These are phyloP conservation scores for Boletus rubroflammeus DNA, from an alignment of 768 basidiomycete species.

Conservation along the genomic window DNA sequence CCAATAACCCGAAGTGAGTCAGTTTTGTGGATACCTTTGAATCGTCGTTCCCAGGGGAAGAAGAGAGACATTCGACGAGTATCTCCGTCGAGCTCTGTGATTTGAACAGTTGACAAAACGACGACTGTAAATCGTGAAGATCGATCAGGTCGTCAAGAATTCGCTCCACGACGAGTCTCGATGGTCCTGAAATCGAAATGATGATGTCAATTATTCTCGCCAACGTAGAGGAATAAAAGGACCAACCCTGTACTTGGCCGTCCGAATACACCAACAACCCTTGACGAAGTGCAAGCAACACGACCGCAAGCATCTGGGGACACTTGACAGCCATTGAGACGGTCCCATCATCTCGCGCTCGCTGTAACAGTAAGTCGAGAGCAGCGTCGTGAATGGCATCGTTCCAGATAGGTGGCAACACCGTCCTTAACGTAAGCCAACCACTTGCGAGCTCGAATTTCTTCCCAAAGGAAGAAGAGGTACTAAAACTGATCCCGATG, in stretches of 20 bases:
- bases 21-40: constrained; percentile 57
- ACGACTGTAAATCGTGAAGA: constrained; percentile 58
- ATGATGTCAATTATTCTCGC: not conserved
- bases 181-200: constrained; percentile 17
- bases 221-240: not conserved
- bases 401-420: constrained; percentile 71
- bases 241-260: constrained; percentile 17
- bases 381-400: constrained; percentile 59
- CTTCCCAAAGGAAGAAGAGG: constrained; percentile 61
- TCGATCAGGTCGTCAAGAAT: constrained; percentile 67
- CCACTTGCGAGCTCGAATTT: constrained; percentile 87
- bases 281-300: constrained; percentile 64
- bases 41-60: constrained; percentile 22
- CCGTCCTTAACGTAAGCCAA: constrained; percentile 69
- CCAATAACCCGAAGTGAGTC: constrained; percentile 61
- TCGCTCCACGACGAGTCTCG: constrained; percentile 16
- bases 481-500: constrained; percentile 51
- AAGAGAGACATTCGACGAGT: constrained; percentile 65
- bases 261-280: constrained; percentile 41
- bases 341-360: constrained; percentile 8
- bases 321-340: constrained; percentile 43
- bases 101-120: constrained; percentile 71
- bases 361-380: constrained; percentile 66
- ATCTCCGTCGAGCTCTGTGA: constrained; percentile 66
- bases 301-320: constrained; percentile 66